Evolutionary conservation across 257 asterid genomes (phyloP).

Genomic region (Asclepias syriaca): DNA sequence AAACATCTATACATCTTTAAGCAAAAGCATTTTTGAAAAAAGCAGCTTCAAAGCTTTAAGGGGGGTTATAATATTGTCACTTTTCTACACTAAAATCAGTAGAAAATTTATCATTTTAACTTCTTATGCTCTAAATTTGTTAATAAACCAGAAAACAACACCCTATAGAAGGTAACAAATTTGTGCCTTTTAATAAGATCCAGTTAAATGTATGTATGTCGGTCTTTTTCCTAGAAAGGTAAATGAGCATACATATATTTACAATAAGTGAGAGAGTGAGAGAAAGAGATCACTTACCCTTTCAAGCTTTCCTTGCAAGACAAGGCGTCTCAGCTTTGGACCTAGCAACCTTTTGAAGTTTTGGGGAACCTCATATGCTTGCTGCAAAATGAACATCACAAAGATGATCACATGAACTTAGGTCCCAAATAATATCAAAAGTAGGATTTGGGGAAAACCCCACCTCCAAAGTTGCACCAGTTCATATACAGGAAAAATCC

Average conservation of each 20-base stretch:
- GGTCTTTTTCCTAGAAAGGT: background rate
- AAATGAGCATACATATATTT: background rate
- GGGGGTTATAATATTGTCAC: background rate
- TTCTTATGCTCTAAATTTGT: background rate
- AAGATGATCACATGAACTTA: background rate
- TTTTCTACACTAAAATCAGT: background rate
- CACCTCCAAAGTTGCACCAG: slow-evolving; percentile 1
- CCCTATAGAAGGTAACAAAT: background rate
- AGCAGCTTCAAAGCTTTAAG: too few species aligned
- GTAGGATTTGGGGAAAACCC: background rate
- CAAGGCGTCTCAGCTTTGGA: slow-evolving; percentile 43
- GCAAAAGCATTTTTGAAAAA: background rate
- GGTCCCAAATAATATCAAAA: background rate
- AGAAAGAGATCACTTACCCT: slow-evolving; percentile 31
- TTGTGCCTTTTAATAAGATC: background rate
- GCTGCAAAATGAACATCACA: slow-evolving; percentile 25
- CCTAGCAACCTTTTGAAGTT: slow-evolving; percentile 38
- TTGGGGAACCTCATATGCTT: slow-evolving; percentile 32
- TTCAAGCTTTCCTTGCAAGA: slow-evolving; percentile 43
- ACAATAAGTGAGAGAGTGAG: background rate
- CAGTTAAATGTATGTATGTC: background rate
- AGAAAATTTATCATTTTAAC: background rate
- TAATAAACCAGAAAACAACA: background rate
- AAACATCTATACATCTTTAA: background rate
- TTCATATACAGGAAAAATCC: background rate